Conservation (phyloP, 352 stramenopile genomes). For the Globisporangium solare region DNA sequence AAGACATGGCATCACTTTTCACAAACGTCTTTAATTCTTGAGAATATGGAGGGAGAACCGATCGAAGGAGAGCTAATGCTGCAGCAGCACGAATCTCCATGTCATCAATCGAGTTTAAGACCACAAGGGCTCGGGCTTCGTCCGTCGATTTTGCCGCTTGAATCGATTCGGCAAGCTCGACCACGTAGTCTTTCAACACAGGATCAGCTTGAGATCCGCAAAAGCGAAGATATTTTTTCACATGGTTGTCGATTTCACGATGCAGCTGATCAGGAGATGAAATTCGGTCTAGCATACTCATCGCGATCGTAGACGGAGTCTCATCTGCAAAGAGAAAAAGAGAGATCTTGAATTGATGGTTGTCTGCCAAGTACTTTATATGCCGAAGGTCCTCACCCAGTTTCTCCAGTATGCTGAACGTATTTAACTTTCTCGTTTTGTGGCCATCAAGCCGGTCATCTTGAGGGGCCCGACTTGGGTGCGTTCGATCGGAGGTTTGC, state of each 20-base stretch:
- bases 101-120: slow-evolving; percentile 31
- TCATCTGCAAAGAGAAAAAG: slow-evolving; percentile 49
- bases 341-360: slow-evolving; percentile 58
- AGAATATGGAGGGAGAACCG: slow-evolving; percentile 53
- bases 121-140: slow-evolving; percentile 24
- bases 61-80: slow-evolving; percentile 32
- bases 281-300: slow-evolving; percentile 69
- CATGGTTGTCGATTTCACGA: slow-evolving; percentile 36
- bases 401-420: slow-evolving; percentile 24
- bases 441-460: slow-evolving; percentile 16
- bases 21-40: slow-evolving; percentile 41
- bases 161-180: slow-evolving; percentile 35
- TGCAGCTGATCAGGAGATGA: slow-evolving; percentile 26
- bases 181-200: slow-evolving; percentile 44
- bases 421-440: slow-evolving; percentile 11
- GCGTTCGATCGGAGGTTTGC: neutral
- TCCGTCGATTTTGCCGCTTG: slow-evolving; percentile 16
- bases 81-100: slow-evolving; percentile 25
- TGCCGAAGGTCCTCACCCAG: slow-evolving; percentile 42
- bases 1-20: slow-evolving; percentile 21
- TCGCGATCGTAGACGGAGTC: slow-evolving; percentile 58
- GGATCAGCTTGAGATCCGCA: slow-evolving; percentile 31
- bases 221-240: slow-evolving; percentile 40
- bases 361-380: slow-evolving; percentile 38
- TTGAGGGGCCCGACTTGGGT: neutral